A percentile compares a stretch with the other conserved stretches of the same genome.
These are phyloP conservation scores for Rhododendron henanense DNA, from an alignment of 148 eudicot species.

Conservation along the genomic window DNA sequence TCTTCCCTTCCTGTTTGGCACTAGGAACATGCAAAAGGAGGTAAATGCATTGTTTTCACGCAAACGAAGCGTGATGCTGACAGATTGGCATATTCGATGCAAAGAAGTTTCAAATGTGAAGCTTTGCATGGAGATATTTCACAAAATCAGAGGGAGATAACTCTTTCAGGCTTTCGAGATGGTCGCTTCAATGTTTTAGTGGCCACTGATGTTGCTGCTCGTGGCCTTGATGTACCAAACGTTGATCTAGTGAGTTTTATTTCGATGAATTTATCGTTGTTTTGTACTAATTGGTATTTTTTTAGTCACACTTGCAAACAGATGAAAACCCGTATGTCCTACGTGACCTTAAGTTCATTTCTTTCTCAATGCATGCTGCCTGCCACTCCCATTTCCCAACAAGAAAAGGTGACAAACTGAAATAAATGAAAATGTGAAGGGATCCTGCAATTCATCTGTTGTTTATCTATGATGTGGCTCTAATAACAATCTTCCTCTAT, in stretches of 20 bases:
- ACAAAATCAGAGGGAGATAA: slow-evolving; percentile 85
- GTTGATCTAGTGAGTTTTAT: slow-evolving; percentile 75
- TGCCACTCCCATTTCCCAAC: neutral
- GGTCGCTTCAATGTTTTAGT: slow-evolving; percentile 71
- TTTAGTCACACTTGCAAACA: neutral
- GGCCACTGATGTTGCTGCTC: slow-evolving; percentile 99
- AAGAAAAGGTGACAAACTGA: neutral
- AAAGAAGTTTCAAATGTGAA: slow-evolving; percentile 57
- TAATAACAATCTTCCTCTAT: neutral
- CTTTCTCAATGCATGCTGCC: neutral
- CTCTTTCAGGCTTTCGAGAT: slow-evolving; percentile 67
- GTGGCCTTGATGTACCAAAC: slow-evolving; percentile 96
- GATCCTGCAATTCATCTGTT: neutral
- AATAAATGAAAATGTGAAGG: neutral
- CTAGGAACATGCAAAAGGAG: slow-evolving; percentile 94
- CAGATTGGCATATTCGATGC: slow-evolving; percentile 60
- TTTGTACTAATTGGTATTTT: neutral
- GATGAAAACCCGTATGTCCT: neutral
- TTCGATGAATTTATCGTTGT: neutral
- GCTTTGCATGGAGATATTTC: slow-evolving; percentile 91
- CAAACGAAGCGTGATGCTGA: slow-evolving; percentile 99
- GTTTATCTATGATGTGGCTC: neutral
- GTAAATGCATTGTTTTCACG: slow-evolving; percentile 89
- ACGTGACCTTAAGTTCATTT: neutral
- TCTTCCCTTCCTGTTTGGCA: slow-evolving; percentile 14